Evolutionary conservation across 2,329 filamentous ascomycete genomes (phyloP).

Genomic region (Calonectria hawksworthii): DNA sequence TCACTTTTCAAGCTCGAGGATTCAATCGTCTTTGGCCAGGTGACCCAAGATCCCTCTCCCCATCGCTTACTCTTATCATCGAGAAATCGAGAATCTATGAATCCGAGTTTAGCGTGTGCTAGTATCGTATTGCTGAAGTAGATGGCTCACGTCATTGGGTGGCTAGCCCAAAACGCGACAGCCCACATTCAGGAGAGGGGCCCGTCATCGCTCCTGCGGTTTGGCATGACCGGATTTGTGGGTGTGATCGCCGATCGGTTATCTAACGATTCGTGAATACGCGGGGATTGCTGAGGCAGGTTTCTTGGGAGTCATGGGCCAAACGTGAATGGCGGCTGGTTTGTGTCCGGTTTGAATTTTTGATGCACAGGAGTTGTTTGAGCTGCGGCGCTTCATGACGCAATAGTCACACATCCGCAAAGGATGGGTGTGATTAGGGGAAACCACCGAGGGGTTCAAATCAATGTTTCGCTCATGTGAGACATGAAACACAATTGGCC

Average conservation of each 20-base stretch:
- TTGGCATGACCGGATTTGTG: constrained; percentile 26
- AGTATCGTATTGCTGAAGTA: constrained; percentile 27
- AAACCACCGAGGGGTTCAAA: background rate
- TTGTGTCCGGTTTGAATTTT: background rate
- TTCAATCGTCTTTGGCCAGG: background rate
- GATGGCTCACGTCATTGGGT: constrained; percentile 35
- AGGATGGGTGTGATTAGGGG: background rate
- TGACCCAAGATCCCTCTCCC: background rate
- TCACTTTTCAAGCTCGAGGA: too few species aligned
- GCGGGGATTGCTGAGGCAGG: constrained; percentile 29
- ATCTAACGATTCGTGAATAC: constrained; percentile 37
- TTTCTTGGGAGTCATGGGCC: constrained; percentile 20
- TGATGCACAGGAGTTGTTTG: background rate
- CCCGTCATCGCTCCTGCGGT: constrained; percentile 24
- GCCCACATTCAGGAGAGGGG: constrained; percentile 15
- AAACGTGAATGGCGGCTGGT: constrained; percentile 18
- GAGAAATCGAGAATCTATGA: background rate
- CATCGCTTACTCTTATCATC: background rate
- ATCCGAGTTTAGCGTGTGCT: constrained; percentile 27
- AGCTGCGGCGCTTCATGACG: background rate
- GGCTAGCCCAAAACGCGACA: constrained; percentile 18
- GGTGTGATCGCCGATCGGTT: constrained; percentile 44
- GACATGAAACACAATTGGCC: constrained; percentile 1
- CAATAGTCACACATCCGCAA: background rate
- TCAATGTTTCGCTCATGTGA: background rate